Evolutionary conservation across 176 grass and related monocot species (phyloP).

Genomic region (Bromus sterilis): DNA sequence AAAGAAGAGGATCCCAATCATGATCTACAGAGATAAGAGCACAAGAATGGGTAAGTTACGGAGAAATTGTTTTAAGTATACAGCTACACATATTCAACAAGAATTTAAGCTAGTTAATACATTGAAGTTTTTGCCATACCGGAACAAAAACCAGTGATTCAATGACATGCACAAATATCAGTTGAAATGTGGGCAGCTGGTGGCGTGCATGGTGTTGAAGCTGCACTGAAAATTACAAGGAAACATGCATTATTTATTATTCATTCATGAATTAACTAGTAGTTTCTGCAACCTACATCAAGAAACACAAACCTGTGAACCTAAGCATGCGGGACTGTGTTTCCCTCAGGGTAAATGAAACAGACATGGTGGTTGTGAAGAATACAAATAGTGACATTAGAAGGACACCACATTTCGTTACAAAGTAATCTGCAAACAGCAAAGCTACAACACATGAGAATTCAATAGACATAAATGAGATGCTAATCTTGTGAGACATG

Average conservation of each 20-base stretch:
- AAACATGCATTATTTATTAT: slow-evolving; percentile 7
- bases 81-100: background rate
- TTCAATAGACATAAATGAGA: slow-evolving; percentile 17
- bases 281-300: background rate
- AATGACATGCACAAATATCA: slow-evolving; percentile 98
- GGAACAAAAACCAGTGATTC: slow-evolving; percentile 99
- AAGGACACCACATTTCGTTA: slow-evolving; percentile 93
- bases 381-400: slow-evolving; percentile 99
- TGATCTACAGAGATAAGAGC: slow-evolving; percentile 68
- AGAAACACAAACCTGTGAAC: slow-evolving; percentile 79
- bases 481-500: background rate
- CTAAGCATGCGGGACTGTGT: slow-evolving; percentile 96
- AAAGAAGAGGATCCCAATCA: slow-evolving; percentile 99
- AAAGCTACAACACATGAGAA: slow-evolving; percentile 24
- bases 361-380: slow-evolving; percentile 98
- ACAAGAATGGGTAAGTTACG: slow-evolving; percentile 13
- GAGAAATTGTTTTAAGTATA: background rate
- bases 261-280: background rate
- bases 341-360: slow-evolving; percentile 98
- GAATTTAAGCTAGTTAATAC: slow-evolving; percentile 7
- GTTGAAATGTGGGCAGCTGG: slow-evolving; percentile 90
- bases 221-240: slow-evolving; percentile 76
- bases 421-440: slow-evolving; percentile 81
- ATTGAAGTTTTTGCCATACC: slow-evolving; percentile 39
- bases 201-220: slow-evolving; percentile 98